Evolutionary conservation across 164 flowering plant species (phyloP).

Genomic region (Stephania japonica): DNA sequence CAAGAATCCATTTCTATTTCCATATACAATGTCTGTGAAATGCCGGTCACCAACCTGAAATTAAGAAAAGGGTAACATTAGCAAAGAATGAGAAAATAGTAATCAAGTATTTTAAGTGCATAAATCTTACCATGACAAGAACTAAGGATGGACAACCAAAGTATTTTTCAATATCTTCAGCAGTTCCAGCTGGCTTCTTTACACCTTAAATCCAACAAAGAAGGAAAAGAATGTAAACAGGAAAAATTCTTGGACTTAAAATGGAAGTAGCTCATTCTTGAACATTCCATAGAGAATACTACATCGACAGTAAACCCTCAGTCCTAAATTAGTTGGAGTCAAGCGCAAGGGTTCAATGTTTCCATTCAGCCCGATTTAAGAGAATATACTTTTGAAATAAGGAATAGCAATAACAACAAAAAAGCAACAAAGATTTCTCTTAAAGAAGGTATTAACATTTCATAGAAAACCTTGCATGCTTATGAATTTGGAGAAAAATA

Average conservation of each 20-base stretch:
- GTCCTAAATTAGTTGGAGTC: too few species aligned
- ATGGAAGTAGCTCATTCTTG: background rate
- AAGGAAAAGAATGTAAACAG: background rate
- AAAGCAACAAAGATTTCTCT: background rate
- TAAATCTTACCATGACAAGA: constrained; percentile 56
- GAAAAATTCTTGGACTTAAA: background rate
- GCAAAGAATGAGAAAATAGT: background rate
- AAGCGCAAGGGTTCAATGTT: too few species aligned
- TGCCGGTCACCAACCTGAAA: constrained; percentile 87
- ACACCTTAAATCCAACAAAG: constrained; percentile 29
- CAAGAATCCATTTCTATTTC: constrained; percentile 84
- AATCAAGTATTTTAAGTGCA: background rate
- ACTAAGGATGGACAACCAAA: constrained; percentile 65
- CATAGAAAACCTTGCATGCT: background rate
- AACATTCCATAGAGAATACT: background rate
- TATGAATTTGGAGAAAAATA: too few species aligned
- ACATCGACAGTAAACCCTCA: too few species aligned
- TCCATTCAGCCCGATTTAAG: background rate
- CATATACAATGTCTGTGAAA: constrained; percentile 82
- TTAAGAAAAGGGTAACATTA: constrained; percentile 4
- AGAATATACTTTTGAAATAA: background rate
- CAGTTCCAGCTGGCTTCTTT: constrained; percentile 88
- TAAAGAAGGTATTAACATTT: background rate
- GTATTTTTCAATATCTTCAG: constrained; percentile 75
- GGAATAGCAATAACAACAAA: background rate